Evolutionary conservation across 2,329 filamentous ascomycete genomes (phyloP).

Genomic region (Penicillium sp.): DNA sequence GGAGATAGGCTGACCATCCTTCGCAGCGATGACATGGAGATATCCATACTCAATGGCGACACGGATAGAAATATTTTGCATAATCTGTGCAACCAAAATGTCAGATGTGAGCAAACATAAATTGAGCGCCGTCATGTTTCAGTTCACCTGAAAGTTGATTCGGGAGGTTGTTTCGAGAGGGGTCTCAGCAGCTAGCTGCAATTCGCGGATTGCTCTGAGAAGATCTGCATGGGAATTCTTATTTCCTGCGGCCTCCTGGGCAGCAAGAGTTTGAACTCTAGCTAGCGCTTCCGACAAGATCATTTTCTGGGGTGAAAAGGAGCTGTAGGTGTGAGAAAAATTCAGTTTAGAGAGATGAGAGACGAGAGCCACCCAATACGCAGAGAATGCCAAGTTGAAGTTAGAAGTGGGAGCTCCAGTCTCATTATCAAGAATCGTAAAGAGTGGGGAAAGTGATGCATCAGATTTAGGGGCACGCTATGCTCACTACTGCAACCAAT

Average conservation of each 20-base stretch:
- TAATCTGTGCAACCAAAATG: constrained; percentile 19
- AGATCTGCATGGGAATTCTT: constrained; percentile 16
- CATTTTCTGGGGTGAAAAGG: background rate
- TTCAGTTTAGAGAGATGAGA: background rate
- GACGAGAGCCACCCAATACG: background rate
- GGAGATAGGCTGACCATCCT: constrained; percentile 9
- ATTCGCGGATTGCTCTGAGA: constrained; percentile 18
- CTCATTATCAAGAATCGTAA: background rate
- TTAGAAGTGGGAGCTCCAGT: background rate
- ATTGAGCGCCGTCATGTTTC: background rate
- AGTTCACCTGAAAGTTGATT: constrained; percentile 21
- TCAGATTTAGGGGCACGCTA: background rate
- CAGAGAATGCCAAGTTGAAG: background rate
- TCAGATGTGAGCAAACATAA: background rate
- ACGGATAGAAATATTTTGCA: constrained; percentile 23
- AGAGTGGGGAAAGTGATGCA: background rate
- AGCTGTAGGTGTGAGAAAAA: background rate
- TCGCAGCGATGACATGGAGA: constrained; percentile 6
- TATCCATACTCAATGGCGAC: constrained; percentile 16
- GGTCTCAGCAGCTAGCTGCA: constrained; percentile 22
- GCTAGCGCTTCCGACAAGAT: background rate
- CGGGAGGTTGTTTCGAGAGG: constrained; percentile 24
- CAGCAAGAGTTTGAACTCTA: background rate
- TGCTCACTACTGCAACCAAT: background rate
- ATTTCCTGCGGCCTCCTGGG: constrained; percentile 14